Conservation (phyloP, 495 filamentous ascomycete species). For the Penicillium lagena region DNA sequence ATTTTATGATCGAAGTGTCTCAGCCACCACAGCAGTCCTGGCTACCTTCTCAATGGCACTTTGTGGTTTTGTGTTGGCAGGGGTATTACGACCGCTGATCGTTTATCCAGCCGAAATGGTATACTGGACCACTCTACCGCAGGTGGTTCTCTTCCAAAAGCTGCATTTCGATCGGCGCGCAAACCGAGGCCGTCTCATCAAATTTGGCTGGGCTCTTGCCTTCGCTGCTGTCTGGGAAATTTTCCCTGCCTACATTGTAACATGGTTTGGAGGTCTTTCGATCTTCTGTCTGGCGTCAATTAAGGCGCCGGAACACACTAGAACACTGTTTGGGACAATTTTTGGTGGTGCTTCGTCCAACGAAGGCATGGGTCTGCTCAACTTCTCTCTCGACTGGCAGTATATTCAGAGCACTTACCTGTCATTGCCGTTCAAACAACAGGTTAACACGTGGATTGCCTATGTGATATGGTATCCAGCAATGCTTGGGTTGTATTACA, state of each 20-base stretch:
- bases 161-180: slow-evolving; percentile 10
- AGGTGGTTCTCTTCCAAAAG: slow-evolving; percentile 10
- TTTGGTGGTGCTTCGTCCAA: slow-evolving; percentile 47
- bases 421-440: slow-evolving; percentile 21
- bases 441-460: slow-evolving; percentile 39
- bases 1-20: slow-evolving; percentile 4
- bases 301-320: slow-evolving; percentile 14
- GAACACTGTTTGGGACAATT: slow-evolving; percentile 21
- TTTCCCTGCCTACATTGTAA: slow-evolving; percentile 43
- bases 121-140: slow-evolving; percentile 12
- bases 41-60: slow-evolving; percentile 9
- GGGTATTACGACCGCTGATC: slow-evolving; percentile 8
- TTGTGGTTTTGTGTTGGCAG: slow-evolving; percentile 28
- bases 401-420: slow-evolving; percentile 32
- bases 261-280: slow-evolving; percentile 39
- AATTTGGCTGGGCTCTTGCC: slow-evolving; percentile 10
- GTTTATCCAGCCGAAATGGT: slow-evolving; percentile 18
- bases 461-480: slow-evolving; percentile 32
- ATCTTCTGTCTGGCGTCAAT: slow-evolving; percentile 47
- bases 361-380: slow-evolving; percentile 33
- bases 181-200: slow-evolving; percentile 9
- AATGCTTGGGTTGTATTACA: slow-evolving; percentile 39
- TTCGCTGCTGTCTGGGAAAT: slow-evolving; percentile 34
- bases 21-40: slow-evolving; percentile 6
- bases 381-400: slow-evolving; percentile 43